Conservation (phyloP, 1,139 yeast genomes). For the Zygosaccharomyces sapae region DNA sequence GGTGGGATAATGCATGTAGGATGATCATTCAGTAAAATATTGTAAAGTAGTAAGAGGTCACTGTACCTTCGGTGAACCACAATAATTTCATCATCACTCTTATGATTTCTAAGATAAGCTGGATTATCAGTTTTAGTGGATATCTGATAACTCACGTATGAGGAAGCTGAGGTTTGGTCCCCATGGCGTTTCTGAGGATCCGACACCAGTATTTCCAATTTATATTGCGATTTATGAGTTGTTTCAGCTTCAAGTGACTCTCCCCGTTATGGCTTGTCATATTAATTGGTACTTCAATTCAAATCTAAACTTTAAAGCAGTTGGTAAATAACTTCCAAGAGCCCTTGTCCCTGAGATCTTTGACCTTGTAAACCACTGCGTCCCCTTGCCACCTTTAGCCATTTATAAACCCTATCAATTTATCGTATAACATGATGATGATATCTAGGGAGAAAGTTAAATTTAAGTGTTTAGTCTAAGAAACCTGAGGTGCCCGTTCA, state of each 20-base stretch:
- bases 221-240: slow-evolving; percentile 9
- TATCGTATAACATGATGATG: slow-evolving; percentile 10
- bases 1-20: slow-evolving; percentile 91
- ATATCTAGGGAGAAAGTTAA: not conserved
- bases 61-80: slow-evolving; percentile 74
- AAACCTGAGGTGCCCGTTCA: no score
- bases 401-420: not conserved
- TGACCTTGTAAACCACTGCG: not conserved
- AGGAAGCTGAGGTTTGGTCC: slow-evolving; percentile 53
- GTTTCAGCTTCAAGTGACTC: slow-evolving; percentile 2
- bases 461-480: no score
- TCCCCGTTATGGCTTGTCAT: slow-evolving; percentile 5
- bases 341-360: not conserved
- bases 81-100: slow-evolving; percentile 43
- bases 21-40: slow-evolving; percentile 67
- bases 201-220: slow-evolving; percentile 44
- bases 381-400: slow-evolving; percentile 10
- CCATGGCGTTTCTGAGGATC: slow-evolving; percentile 79
- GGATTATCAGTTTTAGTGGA: slow-evolving; percentile 55
- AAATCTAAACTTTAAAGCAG: not conserved
- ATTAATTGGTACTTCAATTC: not conserved
- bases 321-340: not conserved
- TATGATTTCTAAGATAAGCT: slow-evolving; percentile 42
- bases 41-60: slow-evolving; percentile 75
- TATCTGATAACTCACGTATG: slow-evolving; percentile 75